These are phyloP conservation scores for Hypoxylon sp. DNA, from an alignment of 2,329 filamentous ascomycete species.

Conservation along the genomic window DNA sequence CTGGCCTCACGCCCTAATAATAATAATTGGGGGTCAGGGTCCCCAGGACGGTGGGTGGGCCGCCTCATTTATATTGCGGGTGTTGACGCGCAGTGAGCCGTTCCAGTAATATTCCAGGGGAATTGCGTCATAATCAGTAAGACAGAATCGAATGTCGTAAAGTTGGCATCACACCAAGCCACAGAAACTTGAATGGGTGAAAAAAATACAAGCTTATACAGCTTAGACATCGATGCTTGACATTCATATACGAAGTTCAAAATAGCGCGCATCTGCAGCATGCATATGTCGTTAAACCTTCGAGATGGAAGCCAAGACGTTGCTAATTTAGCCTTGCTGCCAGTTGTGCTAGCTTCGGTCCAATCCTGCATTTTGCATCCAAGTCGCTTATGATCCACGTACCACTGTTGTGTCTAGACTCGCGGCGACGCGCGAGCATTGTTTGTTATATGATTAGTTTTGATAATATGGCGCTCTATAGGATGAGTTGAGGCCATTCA, in stretches of 20 bases:
- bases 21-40: slow-evolving; percentile 36
- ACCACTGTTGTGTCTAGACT: slow-evolving; percentile 26
- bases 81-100: slow-evolving; percentile 32
- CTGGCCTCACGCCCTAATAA: slow-evolving; percentile 33
- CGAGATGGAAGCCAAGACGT: slow-evolving; percentile 29
- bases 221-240: slow-evolving; percentile 2
- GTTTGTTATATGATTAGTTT: not conserved
- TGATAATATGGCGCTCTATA: not conserved
- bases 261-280: slow-evolving; percentile 1
- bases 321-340: slow-evolving; percentile 26
- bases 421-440: slow-evolving; percentile 20
- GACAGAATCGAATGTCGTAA: not conserved
- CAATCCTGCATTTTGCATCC: slow-evolving; percentile 33
- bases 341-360: slow-evolving; percentile 35
- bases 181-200: not conserved
- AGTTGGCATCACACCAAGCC: slow-evolving; percentile 1
- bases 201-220: slow-evolving; percentile 1
- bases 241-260: slow-evolving; percentile 7
- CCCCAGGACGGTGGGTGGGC: slow-evolving; percentile 35
- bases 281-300: slow-evolving; percentile 3
- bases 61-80: slow-evolving; percentile 38
- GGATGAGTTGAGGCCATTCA: not conserved
- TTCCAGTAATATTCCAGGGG: slow-evolving; percentile 19
- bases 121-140: slow-evolving; percentile 40
- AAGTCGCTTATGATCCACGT: slow-evolving; percentile 24